A percentile compares a stretch with the other conserved stretches of the same genome.
phyloP scores from a whole-genome alignment of 2,329 filamentous ascomycete species.

The Ascochyta koolunga region DNA sequence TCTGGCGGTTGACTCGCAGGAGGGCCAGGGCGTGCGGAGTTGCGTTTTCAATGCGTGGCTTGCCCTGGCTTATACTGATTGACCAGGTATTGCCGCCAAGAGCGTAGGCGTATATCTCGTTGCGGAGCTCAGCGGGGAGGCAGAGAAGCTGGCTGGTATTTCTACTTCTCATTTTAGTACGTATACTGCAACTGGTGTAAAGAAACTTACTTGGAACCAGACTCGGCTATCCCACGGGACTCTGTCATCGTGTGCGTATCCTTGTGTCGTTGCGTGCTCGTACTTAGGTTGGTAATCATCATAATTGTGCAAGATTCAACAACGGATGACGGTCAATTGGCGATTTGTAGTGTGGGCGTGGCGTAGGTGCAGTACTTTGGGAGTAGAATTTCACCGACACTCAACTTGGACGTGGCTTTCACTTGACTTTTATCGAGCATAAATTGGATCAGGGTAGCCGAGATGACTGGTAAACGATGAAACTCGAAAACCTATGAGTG shows the following conservation, averaged over 20 bases:
- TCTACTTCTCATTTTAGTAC: neutral
- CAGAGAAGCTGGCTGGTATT: neutral
- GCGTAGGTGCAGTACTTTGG: neutral
- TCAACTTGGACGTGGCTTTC: neutral
- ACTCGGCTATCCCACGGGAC: neutral
- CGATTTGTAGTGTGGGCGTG: neutral
- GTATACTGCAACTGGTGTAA: neutral
- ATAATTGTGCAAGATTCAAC: neutral
- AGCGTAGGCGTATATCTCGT: constrained; percentile 11
- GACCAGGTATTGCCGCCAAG: constrained; percentile 8
- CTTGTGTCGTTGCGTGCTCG: neutral
- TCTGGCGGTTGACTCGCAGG: constrained; percentile 4
- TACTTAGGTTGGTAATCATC: no score
- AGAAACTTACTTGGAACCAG: neutral
- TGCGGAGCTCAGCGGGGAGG: constrained; percentile 20
- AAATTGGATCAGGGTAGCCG: neutral
- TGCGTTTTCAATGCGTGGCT: constrained; percentile 2
- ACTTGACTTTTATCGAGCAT: neutral
- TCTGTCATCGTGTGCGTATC: neutral
- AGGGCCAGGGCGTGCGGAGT: constrained; percentile 1
- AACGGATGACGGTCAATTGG: neutral
- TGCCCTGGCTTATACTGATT: neutral
- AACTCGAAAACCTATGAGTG: neutral
- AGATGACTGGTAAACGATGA: neutral
- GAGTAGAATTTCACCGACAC: neutral